Evolutionary conservation across 2,329 filamentous ascomycete genomes (phyloP).

Genomic region (Sporothrix luriei): DNA sequence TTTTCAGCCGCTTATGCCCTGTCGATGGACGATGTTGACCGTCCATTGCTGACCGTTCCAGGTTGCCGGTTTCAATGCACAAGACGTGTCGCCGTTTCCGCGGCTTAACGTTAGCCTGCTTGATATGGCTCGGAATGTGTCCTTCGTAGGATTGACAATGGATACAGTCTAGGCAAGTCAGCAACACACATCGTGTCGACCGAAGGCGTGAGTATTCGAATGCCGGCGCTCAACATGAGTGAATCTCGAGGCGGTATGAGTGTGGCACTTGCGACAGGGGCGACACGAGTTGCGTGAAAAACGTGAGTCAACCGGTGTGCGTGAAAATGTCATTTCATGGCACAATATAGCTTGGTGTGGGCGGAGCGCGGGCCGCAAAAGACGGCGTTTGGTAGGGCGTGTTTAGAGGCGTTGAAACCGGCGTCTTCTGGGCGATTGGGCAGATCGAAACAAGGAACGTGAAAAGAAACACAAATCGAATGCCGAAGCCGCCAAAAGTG

Average conservation of each 20-base stretch:
- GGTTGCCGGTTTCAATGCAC: background rate
- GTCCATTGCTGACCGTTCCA: background rate
- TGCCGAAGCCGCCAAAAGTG: constrained; percentile 10
- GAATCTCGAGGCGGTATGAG: background rate
- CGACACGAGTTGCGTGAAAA: constrained; percentile 10
- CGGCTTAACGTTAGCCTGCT: background rate
- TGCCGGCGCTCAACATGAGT: background rate
- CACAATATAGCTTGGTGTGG: background rate
- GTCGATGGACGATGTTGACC: background rate
- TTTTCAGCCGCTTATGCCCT: constrained; percentile 7
- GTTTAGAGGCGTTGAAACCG: constrained; percentile 14
- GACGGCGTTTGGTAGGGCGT: constrained; percentile 8
- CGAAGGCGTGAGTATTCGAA: background rate
- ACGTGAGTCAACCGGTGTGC: constrained; percentile 9
- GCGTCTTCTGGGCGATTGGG: background rate
- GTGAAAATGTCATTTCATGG: constrained; percentile 1
- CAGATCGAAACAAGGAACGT: background rate
- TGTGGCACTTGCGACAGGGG: constrained; percentile 10
- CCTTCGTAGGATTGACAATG: background rate
- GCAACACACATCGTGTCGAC: background rate
- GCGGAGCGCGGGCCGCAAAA: constrained; percentile 22
- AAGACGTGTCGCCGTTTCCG: background rate
- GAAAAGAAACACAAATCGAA: background rate
- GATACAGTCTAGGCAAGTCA: background rate
- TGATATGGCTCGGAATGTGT: background rate